Evolutionary conservation across 2,329 filamentous ascomycete genomes (phyloP), one percentile per base, ranked within the genome.

Genomic region (Fusarium austroafricanum): DNA sequence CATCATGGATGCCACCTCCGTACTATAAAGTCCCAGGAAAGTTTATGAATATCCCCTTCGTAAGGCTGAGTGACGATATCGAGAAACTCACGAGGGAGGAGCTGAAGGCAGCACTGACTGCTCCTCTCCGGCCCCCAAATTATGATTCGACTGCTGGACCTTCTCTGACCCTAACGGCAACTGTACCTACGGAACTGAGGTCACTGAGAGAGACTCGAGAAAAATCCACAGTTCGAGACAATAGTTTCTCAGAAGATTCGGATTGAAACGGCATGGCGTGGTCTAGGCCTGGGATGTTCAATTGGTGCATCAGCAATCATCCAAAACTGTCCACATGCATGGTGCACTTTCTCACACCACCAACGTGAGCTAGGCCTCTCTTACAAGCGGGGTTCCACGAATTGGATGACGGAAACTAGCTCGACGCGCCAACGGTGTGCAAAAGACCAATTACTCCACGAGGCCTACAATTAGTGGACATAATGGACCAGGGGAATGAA

Each of bases 1-100:
- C 67, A n/a, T 63, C 74, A 9, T 78, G 76, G 76, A 74, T 74
- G 59, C 75, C 75, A n/a, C 47, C 55, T 7, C 55, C 55, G 6
- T 56, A 18, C 37, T 29, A 52, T 6, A 31, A 9, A 2, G 6
- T 10, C 9, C 10, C 18, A 8, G 28, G n/a, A 26, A 20, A 6
- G 5, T 17, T 8, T 6, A 9, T 2, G 4, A 14, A n/a, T 3
- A 12, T 4, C 12, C 14, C 20, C 1, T 55, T 56, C 21, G 29
- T 28, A 3, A 35, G 12, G 4, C n/a, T 56, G 8, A 11, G 28
- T 12, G 12, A 33, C 3, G 28, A 42, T 10, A 35, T 56, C 1
- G 39, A 38, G 23, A 17, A n/a, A 7, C 53, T 56, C 9, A 14
- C 46, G 15, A 23, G 6, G 12, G 28, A 10, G 5, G 54, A 56